Conservation (phyloP, 768 basidiomycete genomes). For the Lactarius quietus region DNA sequence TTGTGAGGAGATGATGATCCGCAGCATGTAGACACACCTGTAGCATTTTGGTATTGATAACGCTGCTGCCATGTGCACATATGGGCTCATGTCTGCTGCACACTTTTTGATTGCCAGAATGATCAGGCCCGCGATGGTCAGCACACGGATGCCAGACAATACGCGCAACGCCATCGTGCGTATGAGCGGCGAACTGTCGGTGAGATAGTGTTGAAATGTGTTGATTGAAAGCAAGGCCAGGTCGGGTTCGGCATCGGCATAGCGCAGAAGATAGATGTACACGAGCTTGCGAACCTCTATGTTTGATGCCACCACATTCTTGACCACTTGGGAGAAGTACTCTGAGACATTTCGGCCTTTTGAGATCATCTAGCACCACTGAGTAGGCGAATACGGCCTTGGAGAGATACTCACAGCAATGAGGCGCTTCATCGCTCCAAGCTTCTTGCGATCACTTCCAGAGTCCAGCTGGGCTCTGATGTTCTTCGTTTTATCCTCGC, state of each 20-base stretch:
- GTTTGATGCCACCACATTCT: slow-evolving; percentile 90
- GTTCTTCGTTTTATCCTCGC: slow-evolving; percentile 80
- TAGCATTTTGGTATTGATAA: slow-evolving; percentile 85
- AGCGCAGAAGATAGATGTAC: slow-evolving; percentile 94
- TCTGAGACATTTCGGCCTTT: slow-evolving; percentile 88
- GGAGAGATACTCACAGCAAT: slow-evolving; percentile 68
- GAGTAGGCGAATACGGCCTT: slow-evolving; percentile 2
- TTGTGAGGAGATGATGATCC: slow-evolving; percentile 2
- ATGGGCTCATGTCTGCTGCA: slow-evolving; percentile 87
- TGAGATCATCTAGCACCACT: slow-evolving; percentile 70
- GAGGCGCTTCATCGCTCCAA: slow-evolving; percentile 93
- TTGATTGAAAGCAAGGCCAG: slow-evolving; percentile 95
- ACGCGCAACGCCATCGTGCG: slow-evolving; percentile 95
- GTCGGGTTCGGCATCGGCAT: slow-evolving; percentile 92
- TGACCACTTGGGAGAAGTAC: slow-evolving; percentile 98
- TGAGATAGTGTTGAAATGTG: slow-evolving; percentile 95
- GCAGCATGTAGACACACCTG: slow-evolving; percentile 46
- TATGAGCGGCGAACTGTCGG: slow-evolving; percentile 89
- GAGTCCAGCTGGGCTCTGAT: slow-evolving; percentile 87
- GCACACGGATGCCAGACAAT: slow-evolving; percentile 86
- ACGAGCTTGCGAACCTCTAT: slow-evolving; percentile 96
- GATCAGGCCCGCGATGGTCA: slow-evolving; percentile 82
- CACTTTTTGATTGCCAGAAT: slow-evolving; percentile 90
- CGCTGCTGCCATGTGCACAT: slow-evolving; percentile 91
- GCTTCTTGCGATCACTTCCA: slow-evolving; percentile 81